phyloP scores from a whole-genome alignment of 345 rosid species.

The Nasturtium officinale region DNA sequence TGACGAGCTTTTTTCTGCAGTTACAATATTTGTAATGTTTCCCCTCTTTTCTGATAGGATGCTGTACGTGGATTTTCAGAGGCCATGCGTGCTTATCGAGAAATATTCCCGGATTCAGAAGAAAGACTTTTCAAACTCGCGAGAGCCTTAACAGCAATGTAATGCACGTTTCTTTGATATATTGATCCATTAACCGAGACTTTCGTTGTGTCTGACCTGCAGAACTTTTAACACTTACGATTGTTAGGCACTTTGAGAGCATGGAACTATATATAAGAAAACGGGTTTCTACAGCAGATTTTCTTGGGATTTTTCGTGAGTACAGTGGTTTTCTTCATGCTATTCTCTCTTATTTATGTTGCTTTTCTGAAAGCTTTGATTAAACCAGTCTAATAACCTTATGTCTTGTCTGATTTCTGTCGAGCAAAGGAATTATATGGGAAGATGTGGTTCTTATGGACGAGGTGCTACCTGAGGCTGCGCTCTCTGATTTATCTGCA shows the following conservation, averaged over 20 bases:
- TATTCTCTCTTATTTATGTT: conserved; percentile 19
- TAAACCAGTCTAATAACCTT: conserved; percentile 8
- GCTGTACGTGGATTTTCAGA: conserved; percentile 82
- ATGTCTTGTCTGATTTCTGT: conserved; percentile 35
- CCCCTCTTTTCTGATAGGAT: conserved; percentile 48
- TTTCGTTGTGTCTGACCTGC: conserved; percentile 28
- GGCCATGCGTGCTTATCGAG: conserved; percentile 87
- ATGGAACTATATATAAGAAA: conserved; percentile 60
- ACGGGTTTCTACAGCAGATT: conserved; percentile 57
- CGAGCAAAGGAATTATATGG: conserved; percentile 77
- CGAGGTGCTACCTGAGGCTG: conserved; percentile 76
- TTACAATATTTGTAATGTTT: background rate
- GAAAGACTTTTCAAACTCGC: conserved; percentile 76
- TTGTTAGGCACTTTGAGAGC: conserved; percentile 74
- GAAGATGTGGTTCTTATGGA: conserved; percentile 84
- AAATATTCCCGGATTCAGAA: conserved; percentile 95
- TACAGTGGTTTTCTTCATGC: conserved; percentile 34
- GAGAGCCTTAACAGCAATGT: conserved; percentile 71
- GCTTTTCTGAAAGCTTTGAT: conserved; percentile 6
- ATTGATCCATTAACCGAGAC: conserved; percentile 9
- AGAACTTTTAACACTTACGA: conserved; percentile 21
- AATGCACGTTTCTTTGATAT: conserved; percentile 28
- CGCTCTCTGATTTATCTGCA: conserved; percentile 66
- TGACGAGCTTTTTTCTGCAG: conserved; percentile 14
- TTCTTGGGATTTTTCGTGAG: conserved; percentile 70